Conservation (phyloP, 2,329 filamentous ascomycete genomes). For the Pyrenochaeta sp. region DNA sequence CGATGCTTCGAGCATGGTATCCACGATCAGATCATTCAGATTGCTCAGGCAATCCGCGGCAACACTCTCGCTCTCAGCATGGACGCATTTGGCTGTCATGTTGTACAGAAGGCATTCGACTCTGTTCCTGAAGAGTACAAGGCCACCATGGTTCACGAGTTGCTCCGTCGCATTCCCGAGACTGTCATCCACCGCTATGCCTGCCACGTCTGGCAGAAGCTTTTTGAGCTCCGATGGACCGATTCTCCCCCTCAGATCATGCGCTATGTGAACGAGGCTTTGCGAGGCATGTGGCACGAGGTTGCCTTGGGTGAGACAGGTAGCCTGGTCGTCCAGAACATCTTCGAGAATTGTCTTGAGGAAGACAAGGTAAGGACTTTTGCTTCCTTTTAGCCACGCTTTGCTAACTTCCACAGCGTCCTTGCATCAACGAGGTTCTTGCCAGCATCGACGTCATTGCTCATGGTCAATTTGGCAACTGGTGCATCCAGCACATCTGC, state of each 20-base stretch:
- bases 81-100: slow-evolving; percentile 98
- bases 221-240: slow-evolving; percentile 96
- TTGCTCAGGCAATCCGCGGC: slow-evolving; percentile 91
- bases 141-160: slow-evolving; percentile 97
- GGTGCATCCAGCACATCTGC: slow-evolving; percentile 99
- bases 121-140: slow-evolving; percentile 98
- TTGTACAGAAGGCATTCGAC: slow-evolving; percentile 98
- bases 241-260: slow-evolving; percentile 96
- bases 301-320: slow-evolving; percentile 97
- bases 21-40: slow-evolving; percentile 88
- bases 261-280: slow-evolving; percentile 95
- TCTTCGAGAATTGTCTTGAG: slow-evolving; percentile 98
- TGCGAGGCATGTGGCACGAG: slow-evolving; percentile 98
- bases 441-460: slow-evolving; percentile 94
- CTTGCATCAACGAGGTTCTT: slow-evolving; percentile 95
- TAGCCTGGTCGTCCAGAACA: slow-evolving; percentile 97
- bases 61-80: slow-evolving; percentile 95
- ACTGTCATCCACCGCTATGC: slow-evolving; percentile 98
- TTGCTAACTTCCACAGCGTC: slow-evolving; percentile 67
- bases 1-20: slow-evolving; percentile 99
- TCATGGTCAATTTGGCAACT: slow-evolving; percentile 98
- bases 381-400: background rate
- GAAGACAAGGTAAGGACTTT: slow-evolving; percentile 93
- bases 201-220: slow-evolving; percentile 99
- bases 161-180: slow-evolving; percentile 92